phyloP scores from a whole-genome alignment of 2,329 filamentous ascomycete species.

The Aphanoascus verrucosus region DNA sequence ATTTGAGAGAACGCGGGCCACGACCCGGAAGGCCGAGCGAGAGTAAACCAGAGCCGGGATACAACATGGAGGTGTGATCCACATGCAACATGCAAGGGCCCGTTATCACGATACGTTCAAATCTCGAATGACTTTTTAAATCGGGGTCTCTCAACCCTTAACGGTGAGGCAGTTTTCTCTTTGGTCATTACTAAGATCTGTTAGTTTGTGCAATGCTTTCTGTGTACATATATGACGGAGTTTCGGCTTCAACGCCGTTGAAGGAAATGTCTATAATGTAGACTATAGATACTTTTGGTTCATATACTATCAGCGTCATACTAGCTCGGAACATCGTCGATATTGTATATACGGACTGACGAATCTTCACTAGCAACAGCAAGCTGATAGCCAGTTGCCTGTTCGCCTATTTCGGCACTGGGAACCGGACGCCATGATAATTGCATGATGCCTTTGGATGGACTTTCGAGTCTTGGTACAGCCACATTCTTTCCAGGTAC shows the following conservation, averaged over 20 bases:
- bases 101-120: neutral
- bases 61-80: constrained; percentile 9
- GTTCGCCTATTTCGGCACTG: constrained; percentile 11
- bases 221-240: constrained; percentile 15
- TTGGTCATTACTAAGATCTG: neutral
- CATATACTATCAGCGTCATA: neutral
- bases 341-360: constrained; percentile 33
- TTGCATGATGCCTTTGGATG: constrained; percentile 56
- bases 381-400: constrained; percentile 24
- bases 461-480: constrained; percentile 36
- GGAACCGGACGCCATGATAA: constrained; percentile 55
- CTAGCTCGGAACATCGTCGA: constrained; percentile 23
- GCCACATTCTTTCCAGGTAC: constrained; percentile 23
- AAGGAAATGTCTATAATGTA: neutral
- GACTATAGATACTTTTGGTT: constrained; percentile 16
- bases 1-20: constrained; percentile 68
- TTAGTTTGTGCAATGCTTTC: neutral
- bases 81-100: no score
- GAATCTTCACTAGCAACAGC: constrained; percentile 40
- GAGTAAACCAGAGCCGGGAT: constrained; percentile 19
- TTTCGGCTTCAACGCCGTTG: constrained; percentile 19
- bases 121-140: neutral
- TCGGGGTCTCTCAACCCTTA: constrained; percentile 13
- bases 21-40: constrained; percentile 49
- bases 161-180: constrained; percentile 14